Conservation (phyloP, 352 stramenopile species). For the Pythium myriotylum region DNA sequence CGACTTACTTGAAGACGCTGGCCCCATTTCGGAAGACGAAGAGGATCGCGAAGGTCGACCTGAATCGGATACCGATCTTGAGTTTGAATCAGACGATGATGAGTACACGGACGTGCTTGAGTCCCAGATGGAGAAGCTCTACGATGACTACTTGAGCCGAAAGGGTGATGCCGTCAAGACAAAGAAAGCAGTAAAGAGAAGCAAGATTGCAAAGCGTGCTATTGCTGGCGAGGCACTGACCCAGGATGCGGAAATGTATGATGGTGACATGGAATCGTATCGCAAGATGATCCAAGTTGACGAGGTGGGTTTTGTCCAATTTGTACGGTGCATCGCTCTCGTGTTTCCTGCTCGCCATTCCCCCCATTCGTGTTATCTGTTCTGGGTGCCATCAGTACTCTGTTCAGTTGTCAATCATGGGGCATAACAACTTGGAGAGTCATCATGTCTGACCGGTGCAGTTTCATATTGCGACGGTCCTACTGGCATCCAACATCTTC, state of each 20-base stretch:
- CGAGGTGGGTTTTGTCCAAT: conserved; percentile 59
- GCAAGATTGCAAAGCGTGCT: conserved; percentile 83
- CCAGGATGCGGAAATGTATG: conserved; percentile 81
- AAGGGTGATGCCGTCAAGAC: conserved; percentile 83
- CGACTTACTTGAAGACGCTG: conserved; percentile 75
- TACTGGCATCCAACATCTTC: conserved; percentile 77
- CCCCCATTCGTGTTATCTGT: conserved; percentile 93
- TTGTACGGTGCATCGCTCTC: not conserved
- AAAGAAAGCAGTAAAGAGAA: conserved; percentile 83
- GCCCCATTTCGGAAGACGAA: conserved; percentile 49
- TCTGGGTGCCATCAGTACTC: conserved; percentile 85
- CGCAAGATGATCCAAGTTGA: conserved; percentile 88
- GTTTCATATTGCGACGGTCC: conserved; percentile 52
- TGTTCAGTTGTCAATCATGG: conserved; percentile 93
- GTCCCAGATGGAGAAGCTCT: conserved; percentile 84
- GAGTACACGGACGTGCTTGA: conserved; percentile 84
- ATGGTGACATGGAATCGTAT: conserved; percentile 79
- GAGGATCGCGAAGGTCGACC: conserved; percentile 17
- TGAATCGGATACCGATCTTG: conserved; percentile 28
- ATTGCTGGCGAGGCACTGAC: conserved; percentile 78
- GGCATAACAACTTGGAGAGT: conserved; percentile 69
- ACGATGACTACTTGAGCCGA: conserved; percentile 79
- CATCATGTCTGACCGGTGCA: conserved; percentile 82
- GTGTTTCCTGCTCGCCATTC: no score
- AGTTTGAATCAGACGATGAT: conserved; percentile 47